Percentiles rank a stretch among this genome's conserved stretches.
Conservation (phyloP, 768 basidiomycete species). For the Naganishia friedmannii region DNA sequence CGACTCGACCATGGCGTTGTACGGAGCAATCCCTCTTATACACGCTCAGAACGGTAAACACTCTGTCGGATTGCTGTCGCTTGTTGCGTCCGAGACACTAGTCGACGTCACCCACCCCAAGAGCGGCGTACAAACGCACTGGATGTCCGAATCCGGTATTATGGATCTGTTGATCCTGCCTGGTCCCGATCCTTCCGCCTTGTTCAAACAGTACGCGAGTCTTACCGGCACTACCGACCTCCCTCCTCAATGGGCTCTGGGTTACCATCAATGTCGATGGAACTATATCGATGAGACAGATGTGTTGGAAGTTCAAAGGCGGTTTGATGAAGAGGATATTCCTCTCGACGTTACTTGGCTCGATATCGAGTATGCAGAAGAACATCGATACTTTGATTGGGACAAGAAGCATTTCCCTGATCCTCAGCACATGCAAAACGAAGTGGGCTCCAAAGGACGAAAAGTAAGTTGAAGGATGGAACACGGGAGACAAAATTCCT, state of each 20-base stretch:
- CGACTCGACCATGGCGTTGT: slow-evolving; percentile 63
- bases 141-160: slow-evolving; percentile 97
- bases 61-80: slow-evolving; percentile 86
- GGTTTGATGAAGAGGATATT: slow-evolving; percentile 91
- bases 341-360: slow-evolving; percentile 97
- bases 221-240: slow-evolving; percentile 82
- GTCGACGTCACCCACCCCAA: slow-evolving; percentile 77
- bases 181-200: slow-evolving; percentile 75
- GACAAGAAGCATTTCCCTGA: slow-evolving; percentile 87
- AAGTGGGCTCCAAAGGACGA: slow-evolving; percentile 76
- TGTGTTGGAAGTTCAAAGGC: slow-evolving; percentile 73
- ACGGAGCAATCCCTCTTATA: slow-evolving; percentile 87
- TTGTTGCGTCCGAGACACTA: slow-evolving; percentile 87
- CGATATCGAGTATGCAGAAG: slow-evolving; percentile 90
- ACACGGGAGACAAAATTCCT: slow-evolving; percentile 16
- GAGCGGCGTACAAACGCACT: slow-evolving; percentile 69
- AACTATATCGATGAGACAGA: slow-evolving; percentile 91
- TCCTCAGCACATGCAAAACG: slow-evolving; percentile 86
- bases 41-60: slow-evolving; percentile 85
- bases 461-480: slow-evolving; percentile 62
- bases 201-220: slow-evolving; percentile 79
- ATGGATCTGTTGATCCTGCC: slow-evolving; percentile 90
- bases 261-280: slow-evolving; percentile 97
- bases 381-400: slow-evolving; percentile 98
- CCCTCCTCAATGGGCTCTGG: slow-evolving; percentile 87